Evolutionary conservation across 306 rosid genomes (phyloP), one percentile per base, ranked within the genome.

Genomic region (Cicer bijugum): DNA sequence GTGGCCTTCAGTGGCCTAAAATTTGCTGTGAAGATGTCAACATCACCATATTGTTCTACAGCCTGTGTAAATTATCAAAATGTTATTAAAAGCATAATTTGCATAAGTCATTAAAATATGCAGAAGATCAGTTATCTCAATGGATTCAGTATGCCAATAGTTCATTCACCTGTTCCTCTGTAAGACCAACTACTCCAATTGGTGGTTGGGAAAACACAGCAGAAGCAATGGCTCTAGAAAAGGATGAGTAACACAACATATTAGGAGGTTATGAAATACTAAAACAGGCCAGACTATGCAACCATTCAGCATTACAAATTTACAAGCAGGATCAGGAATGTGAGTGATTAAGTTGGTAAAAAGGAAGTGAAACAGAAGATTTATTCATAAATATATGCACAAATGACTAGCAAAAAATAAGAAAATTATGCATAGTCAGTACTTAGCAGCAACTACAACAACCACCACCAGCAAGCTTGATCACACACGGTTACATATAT

Each of bases 191-290:
- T 84, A 76, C 86, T 74, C 91, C 97, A 76, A 91, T 87, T 33
- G 99, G 97, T 71, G 99, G 99, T 82, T 95, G 99, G 59, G 97
- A 90, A 81, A 95, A 95, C 79, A 95, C 99, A 84, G 99, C 97
- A 75, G 96, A 86, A 67, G 99, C 97, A 80, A 91, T 83, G 47
- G 90, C 91, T 35, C 99, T 95, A 83, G 39, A 52, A 65, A 69
- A 82, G 68, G 23, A 46, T 37, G 51, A 72, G 69, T 47, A 69
- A 55, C 35, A 28, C 5, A 71, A 75, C 76, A 80, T 53, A 75
- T 75, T 74, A 45, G 69, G 69, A 78, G 53, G 42, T 66, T 33
- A 10, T 28, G 67, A 61, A 40, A 40, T 19, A 55, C 47, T 8
- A 67, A 67, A 44, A 35, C 28, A 69, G 46, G 64, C 19, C 37